Evolutionary conservation across 371 early-diverging fungal genomes (phyloP).

Genomic region (Mortierella sp.): DNA sequence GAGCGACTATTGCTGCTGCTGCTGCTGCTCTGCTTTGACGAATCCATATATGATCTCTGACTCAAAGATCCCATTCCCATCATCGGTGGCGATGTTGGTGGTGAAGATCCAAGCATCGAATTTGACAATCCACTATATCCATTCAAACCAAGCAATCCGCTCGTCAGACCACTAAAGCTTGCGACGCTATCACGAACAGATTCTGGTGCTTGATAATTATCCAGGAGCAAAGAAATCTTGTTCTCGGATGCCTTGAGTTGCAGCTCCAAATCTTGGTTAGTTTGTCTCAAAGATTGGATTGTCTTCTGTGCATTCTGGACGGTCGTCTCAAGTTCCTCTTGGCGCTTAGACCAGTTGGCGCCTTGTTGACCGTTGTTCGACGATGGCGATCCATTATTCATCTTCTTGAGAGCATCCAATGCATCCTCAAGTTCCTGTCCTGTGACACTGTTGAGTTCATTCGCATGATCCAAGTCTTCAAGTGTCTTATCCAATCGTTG

Average conservation of each 20-base stretch:
- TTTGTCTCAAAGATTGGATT: constrained; percentile 29
- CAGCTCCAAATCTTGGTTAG: constrained; percentile 49
- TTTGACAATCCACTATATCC: background rate
- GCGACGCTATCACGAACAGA: constrained; percentile 47
- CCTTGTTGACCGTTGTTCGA: background rate
- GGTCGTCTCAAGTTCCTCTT: constrained; percentile 23
- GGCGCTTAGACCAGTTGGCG: constrained; percentile 2
- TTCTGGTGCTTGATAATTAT: constrained; percentile 49
- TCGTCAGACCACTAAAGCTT: constrained; percentile 29
- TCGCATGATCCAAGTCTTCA: constrained; percentile 39
- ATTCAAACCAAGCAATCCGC: background rate
- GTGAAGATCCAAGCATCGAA: background rate
- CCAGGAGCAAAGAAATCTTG: constrained; percentile 57
- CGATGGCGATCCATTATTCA: background rate
- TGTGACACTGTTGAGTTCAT: constrained; percentile 39
- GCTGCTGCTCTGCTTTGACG: background rate
- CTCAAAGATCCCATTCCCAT: background rate
- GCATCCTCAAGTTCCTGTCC: constrained; percentile 53
- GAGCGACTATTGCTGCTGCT: background rate
- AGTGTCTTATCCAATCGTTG: constrained; percentile 23
- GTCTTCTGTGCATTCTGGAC: constrained; percentile 33
- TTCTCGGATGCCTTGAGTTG: constrained; percentile 54
- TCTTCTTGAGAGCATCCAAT: constrained; percentile 35
- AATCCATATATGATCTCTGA: background rate
- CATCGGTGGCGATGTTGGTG: constrained; percentile 5